Evolutionary conservation across 2,329 filamentous ascomycete genomes (phyloP), one percentile per base, ranked within the genome.

Genomic region (Aureobasidium sp.): DNA sequence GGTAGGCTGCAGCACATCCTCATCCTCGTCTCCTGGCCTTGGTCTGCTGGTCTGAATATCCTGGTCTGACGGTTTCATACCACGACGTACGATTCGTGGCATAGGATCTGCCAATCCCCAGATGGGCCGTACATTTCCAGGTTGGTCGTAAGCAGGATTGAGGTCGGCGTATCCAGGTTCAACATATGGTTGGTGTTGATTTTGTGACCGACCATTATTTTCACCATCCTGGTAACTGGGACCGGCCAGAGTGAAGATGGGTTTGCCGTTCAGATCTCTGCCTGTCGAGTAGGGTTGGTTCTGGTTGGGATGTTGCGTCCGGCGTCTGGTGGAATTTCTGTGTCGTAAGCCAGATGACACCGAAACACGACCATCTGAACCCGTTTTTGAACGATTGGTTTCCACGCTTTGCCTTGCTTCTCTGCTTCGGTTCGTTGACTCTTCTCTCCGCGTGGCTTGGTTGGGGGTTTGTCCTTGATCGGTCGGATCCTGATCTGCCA

Each of bases 31-130:
- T 21, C 46, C 46, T 23, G 17, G 47, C 31, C 21, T 50, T 37
- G 31, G 31, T 25, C 21, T 33, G 19, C 33, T 31, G 5, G 47
- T 13, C 17, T 50, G n/a, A 69, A 68, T 60, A 47, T 69, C 68
- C 8, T 60, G 57, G 38, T 58, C 60, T 0, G 75, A 75, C 0
- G 78, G 78, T 1, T 80, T 74, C 45, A 50, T 59, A 17, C 57
- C 57, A 4, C 27, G 43, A 21, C 57, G 57, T 15, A 59, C 23
- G 17, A 43, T 35, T 19, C 57, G 43, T 7, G 57, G 57, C 21
- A 59, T 23, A 17, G 57, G 43, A 23, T 49, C 42, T 37, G 57
- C 57, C 46, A 60, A 13, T 11, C 29, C 29, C 35, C 45, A 60
- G 33, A 60, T 29, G 6, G 46, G 57, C 11, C 43, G 25, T 21